phyloP scores from a whole-genome alignment of 257 asterid species.

The Handroanthus guayacan region DNA sequence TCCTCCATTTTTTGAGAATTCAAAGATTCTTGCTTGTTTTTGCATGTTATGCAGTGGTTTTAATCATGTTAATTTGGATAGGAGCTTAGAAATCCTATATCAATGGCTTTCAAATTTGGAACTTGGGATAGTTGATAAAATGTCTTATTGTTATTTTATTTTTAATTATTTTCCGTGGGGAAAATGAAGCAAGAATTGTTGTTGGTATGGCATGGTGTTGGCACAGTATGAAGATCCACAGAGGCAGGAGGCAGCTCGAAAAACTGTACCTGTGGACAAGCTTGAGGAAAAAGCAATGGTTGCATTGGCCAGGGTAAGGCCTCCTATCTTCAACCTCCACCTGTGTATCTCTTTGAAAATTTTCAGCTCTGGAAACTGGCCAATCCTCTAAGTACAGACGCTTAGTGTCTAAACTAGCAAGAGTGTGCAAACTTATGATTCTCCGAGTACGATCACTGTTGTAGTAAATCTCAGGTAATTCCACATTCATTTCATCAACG shows the following conservation, averaged over 20 bases:
- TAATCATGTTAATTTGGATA: constrained; percentile 18
- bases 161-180: background rate
- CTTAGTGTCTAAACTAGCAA: background rate
- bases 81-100: constrained; percentile 4
- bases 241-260: constrained; percentile 81
- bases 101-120: constrained; percentile 26
- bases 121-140: constrained; percentile 23
- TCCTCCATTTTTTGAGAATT: constrained; percentile 17
- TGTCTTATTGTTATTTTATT: background rate
- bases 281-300: constrained; percentile 93
- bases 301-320: constrained; percentile 86
- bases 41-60: background rate
- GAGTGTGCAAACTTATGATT: background rate
- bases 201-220: constrained; percentile 38
- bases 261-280: constrained; percentile 79
- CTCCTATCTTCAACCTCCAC: constrained; percentile 35
- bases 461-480: background rate
- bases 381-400: background rate
- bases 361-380: background rate
- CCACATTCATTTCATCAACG: background rate
- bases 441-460: background rate
- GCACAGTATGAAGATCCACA: constrained; percentile 82
- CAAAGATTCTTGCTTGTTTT: background rate
- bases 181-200: constrained; percentile 21
- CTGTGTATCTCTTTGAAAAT: constrained; percentile 10